Evolutionary conservation across 2,329 filamentous ascomycete species (phyloP), one percentile per base, ranked within the genome.

Genomic region (Aureobasidium uvarum): DNA sequence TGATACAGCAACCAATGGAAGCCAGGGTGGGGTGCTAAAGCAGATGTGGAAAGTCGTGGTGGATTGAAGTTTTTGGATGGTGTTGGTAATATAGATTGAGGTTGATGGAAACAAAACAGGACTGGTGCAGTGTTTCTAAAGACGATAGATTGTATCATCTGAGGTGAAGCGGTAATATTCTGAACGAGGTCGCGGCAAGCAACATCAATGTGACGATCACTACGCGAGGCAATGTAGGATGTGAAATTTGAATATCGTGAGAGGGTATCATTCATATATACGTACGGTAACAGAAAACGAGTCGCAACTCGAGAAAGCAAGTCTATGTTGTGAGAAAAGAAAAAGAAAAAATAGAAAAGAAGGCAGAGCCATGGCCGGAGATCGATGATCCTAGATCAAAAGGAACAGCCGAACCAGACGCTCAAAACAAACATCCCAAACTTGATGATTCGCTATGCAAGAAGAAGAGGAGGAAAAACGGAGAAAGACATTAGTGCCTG

Each of bases 201-300:
- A 31, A 31, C 28, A 31, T 36, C 11, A 25, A 51, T 31, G 5
- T n/a, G 16, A 51, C 6, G 1, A 51, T 51, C 11, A 20, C 23
- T 11, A 50, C 23, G 14, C 10, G 28, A 31, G 16, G 46, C 14
- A 31, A 51, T 31, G 50, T 8, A 54, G 50, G 23, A n/a, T 8
- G 18, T 18, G 5, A 16, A 38, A 16, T n/a, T 20, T 38, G 36
- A 13, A 28, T 18, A 39, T 58, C 54, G 28, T 33, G 5, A 45
- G 36, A 23, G 56, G 56, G 56, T 60, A 60, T 60, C 56, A 48
- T 60, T 60, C 25, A 38, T 60, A 23, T 60, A 31, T 60, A 60
- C 41, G 41, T 60, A 48, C 43, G 31, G n/a, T 38, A 1, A 25
- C 41, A 25, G 23, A 33, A 25, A 14, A 23, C 10, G 25, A 48